Percentiles rank a stretch among this genome's conserved stretches.
These are phyloP conservation scores for Ustilago loliicola DNA, from an alignment of 1,284 basidiomycete species.

Conservation along the genomic window DNA sequence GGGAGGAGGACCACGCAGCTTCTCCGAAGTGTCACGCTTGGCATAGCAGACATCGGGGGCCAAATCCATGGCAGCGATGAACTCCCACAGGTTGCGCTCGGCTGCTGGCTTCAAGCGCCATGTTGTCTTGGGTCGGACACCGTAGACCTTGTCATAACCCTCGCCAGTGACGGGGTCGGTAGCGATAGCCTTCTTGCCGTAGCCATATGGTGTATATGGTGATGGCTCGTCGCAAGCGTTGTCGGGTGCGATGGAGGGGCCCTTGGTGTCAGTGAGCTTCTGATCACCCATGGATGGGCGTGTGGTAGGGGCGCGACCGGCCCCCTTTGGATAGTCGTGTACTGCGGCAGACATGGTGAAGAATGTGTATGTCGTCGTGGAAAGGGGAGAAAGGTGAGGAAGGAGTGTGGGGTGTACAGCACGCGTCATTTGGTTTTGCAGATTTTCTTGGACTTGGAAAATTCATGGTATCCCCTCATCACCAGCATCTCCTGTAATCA, in stretches of 20 bases:
- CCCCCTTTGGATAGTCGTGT: constrained; percentile 38
- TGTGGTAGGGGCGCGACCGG: constrained; percentile 32
- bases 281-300: constrained; percentile 52
- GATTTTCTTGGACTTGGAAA: too few relatives aligned
- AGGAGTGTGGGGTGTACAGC: constrained; percentile 23
- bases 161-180: constrained; percentile 54
- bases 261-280: constrained; percentile 48
- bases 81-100: constrained; percentile 62
- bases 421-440: too few relatives aligned
- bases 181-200: constrained; percentile 59
- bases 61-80: constrained; percentile 56
- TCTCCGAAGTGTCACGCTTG: constrained; percentile 36
- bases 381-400: too few relatives aligned
- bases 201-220: constrained; percentile 57
- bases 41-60: constrained; percentile 57
- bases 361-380: not conserved
- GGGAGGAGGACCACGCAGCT: constrained; percentile 59
- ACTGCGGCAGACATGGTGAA: constrained; percentile 37
- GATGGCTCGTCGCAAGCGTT: constrained; percentile 64
- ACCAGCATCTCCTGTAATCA: too few relatives aligned
- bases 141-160: constrained; percentile 64
- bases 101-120: constrained; percentile 62
- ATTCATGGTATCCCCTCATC: too few relatives aligned
- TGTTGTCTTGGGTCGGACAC: constrained; percentile 64
- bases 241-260: constrained; percentile 59